Conservation (phyloP, 441 rosid genomes). For the Adansonia gregorii region DNA sequence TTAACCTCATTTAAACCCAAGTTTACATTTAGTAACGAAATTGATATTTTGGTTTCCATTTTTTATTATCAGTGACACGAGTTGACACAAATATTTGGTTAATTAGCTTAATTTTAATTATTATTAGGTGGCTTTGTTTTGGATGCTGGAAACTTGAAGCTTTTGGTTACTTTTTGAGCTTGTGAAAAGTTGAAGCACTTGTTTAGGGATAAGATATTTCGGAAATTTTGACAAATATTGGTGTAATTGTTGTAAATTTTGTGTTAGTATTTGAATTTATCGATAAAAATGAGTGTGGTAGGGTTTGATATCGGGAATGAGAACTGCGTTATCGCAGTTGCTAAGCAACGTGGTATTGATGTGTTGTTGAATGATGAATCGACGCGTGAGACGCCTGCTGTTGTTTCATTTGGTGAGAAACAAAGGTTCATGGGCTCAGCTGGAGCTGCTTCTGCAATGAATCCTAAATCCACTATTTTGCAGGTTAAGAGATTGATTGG, state of each 20-base stretch:
- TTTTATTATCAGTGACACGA: background rate
- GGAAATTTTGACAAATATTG: conserved; percentile 16
- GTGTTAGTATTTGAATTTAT: conserved; percentile 21
- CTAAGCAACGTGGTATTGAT: conserved; percentile 82
- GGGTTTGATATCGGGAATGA: conserved; percentile 96
- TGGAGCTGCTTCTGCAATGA: conserved; percentile 88
- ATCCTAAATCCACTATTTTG: conserved; percentile 78
- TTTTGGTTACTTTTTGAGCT: background rate
- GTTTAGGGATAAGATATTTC: background rate
- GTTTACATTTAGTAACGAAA: background rate
- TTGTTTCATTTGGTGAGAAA: conserved; percentile 89
- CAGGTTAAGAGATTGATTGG: conserved; percentile 89
- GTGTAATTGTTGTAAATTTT: conserved; percentile 6
- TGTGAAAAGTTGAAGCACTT: background rate
- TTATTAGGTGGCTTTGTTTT: conserved; percentile 14
- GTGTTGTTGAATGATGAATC: conserved; percentile 93
- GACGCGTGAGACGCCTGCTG: conserved; percentile 76
- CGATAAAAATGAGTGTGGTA: conserved; percentile 67
- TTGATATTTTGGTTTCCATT: background rate
- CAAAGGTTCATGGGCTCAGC: conserved; percentile 90
- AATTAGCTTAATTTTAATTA: conserved; percentile 19
- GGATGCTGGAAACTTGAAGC: conserved; percentile 6
- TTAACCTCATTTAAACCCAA: background rate
- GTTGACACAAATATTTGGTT: conserved; percentile 15
- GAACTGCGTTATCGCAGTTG: conserved; percentile 80